Conservation (phyloP, 2,329 filamentous ascomycete species). For the Pleurostoma richardsiae region DNA sequence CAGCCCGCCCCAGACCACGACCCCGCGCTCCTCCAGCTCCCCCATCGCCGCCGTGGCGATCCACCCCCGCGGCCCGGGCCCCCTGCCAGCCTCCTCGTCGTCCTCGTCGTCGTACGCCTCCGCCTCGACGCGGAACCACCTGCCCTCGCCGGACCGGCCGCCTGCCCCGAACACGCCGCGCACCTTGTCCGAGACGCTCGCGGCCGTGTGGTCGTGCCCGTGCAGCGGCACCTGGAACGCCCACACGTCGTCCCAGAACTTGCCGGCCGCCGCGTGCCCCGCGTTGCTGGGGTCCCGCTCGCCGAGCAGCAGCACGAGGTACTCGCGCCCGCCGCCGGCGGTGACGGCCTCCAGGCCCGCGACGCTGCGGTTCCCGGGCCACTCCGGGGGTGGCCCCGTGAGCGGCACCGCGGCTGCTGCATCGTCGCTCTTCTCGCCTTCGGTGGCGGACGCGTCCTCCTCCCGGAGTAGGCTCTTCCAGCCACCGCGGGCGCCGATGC, state of each 20-base stretch:
- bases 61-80: constrained; percentile 52
- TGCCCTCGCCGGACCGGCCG: constrained; percentile 48
- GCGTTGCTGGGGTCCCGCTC: constrained; percentile 44
- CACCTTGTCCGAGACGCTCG: constrained; percentile 51
- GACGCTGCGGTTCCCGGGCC: constrained; percentile 50
- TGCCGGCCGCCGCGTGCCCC: constrained; percentile 45
- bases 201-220: constrained; percentile 39
- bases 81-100: constrained; percentile 33
- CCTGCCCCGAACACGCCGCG: constrained; percentile 39
- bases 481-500: constrained; percentile 40
- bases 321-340: constrained; percentile 55
- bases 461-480: constrained; percentile 50
- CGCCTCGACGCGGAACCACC: constrained; percentile 46
- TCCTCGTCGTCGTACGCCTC: constrained; percentile 48
- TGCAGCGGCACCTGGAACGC: constrained; percentile 55
- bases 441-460: constrained; percentile 18
- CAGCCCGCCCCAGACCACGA: constrained; percentile 58
- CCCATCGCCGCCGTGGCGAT: constrained; percentile 51
- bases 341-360: constrained; percentile 50
- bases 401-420: constrained; percentile 12
- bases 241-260: constrained; percentile 59
- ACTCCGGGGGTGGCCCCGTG: constrained; percentile 16
- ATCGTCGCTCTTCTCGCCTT: constrained; percentile 26
- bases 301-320: constrained; percentile 57
- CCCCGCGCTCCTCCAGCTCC: constrained; percentile 53